phyloP scores from a whole-genome alignment of 1,284 basidiomycete species.

The Athelia sp. region DNA sequence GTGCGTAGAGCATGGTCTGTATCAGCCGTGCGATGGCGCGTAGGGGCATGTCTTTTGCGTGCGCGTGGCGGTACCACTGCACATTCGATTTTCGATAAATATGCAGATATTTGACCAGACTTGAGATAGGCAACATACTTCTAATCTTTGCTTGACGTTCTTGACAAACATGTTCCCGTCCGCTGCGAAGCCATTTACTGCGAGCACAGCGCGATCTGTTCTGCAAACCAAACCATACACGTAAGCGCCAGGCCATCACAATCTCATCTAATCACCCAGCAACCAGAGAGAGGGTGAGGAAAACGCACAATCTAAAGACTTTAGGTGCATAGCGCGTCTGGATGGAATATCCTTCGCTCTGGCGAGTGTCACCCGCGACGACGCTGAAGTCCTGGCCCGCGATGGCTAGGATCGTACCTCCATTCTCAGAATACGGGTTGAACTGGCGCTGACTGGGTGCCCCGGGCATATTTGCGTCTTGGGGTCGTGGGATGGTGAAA shows the following conservation, averaged over 20 bases:
- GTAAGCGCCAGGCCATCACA: no score
- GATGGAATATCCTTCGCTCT: constrained; percentile 91
- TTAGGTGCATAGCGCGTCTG: constrained; percentile 96
- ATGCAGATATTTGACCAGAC: constrained; percentile 8
- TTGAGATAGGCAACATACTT: constrained; percentile 46
- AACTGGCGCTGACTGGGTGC: constrained; percentile 60
- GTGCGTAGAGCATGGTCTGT: constrained; percentile 92
- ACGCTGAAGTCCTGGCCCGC: constrained; percentile 89
- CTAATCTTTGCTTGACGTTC: constrained; percentile 87
- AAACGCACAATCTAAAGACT: constrained; percentile 74
- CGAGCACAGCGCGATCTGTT: constrained; percentile 89
- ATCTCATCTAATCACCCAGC: no score
- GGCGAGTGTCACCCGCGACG: constrained; percentile 91
- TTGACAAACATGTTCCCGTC: constrained; percentile 96
- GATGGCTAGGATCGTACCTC: constrained; percentile 92
- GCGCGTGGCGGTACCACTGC: constrained; percentile 93
- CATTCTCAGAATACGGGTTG: constrained; percentile 88
- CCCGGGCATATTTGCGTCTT: not conserved
- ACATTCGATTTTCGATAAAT: not conserved
- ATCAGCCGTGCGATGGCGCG: constrained; percentile 90
- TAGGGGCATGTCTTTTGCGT: constrained; percentile 90
- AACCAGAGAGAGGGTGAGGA: no score
- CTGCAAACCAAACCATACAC: constrained; percentile 35
- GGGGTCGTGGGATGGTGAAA: no score
- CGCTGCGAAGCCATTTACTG: constrained; percentile 92